A percentile compares a stretch with the other conserved stretches of the same genome.
Conservation (phyloP, 805 yeast species). For the Sugiyamaella qingdaonensis region DNA sequence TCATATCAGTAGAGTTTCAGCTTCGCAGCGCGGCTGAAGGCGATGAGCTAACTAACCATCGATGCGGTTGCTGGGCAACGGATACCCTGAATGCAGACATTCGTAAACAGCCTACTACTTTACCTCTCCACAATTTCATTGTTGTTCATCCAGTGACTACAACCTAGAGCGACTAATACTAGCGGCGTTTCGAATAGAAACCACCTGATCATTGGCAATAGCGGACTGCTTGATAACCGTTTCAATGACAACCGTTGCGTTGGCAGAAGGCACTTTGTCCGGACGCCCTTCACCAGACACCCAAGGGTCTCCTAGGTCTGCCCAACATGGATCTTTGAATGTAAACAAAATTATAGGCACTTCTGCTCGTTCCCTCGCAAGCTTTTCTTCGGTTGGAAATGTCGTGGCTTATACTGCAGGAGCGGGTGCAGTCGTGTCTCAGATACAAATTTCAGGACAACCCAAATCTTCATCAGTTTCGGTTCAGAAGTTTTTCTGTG, state of each 20-base stretch:
- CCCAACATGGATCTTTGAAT: not conserved
- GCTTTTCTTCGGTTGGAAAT: constrained; percentile 15
- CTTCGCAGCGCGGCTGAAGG: not conserved
- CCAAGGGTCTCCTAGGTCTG: not conserved
- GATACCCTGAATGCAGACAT: not conserved
- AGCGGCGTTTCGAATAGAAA: too few relatives aligned
- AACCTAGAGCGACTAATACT: too few relatives aligned
- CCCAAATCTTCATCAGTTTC: not conserved
- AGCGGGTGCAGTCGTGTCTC: constrained; percentile 27
- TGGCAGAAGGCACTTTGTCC: too few relatives aligned
- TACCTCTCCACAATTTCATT: not conserved
- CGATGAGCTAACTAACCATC: not conserved
- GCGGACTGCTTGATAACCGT: too few relatives aligned
- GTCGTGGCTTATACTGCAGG: constrained; percentile 29
- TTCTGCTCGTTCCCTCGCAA: constrained; percentile 17
- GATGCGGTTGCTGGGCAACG: not conserved
- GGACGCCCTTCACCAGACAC: too few relatives aligned
- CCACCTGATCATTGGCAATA: too few relatives aligned
- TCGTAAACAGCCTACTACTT: not conserved
- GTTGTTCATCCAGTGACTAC: too few relatives aligned
- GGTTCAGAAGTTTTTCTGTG: constrained; percentile 17
- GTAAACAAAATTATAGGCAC: constrained; percentile 22
- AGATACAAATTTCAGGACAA: constrained; percentile 3
- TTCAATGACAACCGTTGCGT: too few relatives aligned
- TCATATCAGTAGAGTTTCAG: too few relatives aligned